Conservation (phyloP, 108 stramenopile genomes). For the Skeletonema grethae region DNA sequence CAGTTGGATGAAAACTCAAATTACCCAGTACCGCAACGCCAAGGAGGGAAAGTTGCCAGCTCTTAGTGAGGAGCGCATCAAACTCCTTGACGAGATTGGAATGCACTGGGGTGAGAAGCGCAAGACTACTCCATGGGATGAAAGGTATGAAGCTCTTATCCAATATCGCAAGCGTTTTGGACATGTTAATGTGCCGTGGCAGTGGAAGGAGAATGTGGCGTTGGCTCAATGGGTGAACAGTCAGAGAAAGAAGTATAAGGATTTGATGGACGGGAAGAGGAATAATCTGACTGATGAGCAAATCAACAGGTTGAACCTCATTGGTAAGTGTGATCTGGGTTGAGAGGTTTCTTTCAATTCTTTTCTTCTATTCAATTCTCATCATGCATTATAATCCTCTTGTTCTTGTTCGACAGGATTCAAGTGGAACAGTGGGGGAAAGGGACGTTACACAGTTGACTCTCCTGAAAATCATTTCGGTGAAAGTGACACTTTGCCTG, state of each 20-base stretch:
- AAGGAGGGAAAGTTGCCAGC: conserved; percentile 29
- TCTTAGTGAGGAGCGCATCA: conserved; percentile 30
- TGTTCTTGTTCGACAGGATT: not conserved
- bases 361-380: conserved; percentile 4
- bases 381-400: not conserved
- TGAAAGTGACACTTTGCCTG: not conserved
- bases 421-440: conserved; percentile 3
- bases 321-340: conserved; percentile 24
- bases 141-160: conserved; percentile 22
- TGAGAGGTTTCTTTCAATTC: not conserved
- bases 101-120: conserved; percentile 37
- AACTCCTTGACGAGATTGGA: conserved; percentile 37
- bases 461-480: not conserved
- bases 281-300: conserved; percentile 45
- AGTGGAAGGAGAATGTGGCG: conserved; percentile 35
- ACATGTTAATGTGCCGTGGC: conserved; percentile 38
- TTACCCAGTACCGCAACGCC: conserved; percentile 42
- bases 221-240: conserved; percentile 45
- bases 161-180: conserved; percentile 35
- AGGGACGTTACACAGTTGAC: conserved; percentile 5
- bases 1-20: conserved; percentile 45
- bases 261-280: conserved; percentile 38
- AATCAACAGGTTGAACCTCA: conserved; percentile 33
- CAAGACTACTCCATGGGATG: conserved; percentile 35
- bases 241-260: conserved; percentile 46